Base-by-base conservation (phyloP, 805 yeast species). In the Nakazawaea pomicola region DNA sequence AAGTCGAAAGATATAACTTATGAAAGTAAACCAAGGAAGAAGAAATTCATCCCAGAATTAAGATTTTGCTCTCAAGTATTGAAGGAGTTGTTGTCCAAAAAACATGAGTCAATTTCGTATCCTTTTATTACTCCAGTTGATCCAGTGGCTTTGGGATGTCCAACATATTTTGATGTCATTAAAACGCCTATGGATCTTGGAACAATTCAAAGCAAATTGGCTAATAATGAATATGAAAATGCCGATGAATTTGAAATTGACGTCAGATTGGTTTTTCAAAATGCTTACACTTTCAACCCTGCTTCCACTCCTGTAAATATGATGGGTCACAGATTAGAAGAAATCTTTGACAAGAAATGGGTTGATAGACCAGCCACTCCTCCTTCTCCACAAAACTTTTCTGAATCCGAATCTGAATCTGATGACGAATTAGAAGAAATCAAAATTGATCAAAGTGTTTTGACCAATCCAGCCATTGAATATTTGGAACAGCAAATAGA, bases 71-170 rank as follows among this genome's bases (percentile, higher is more conserved):
- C 78, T 50, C 84, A 77, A 57, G 78, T 90, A 3, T 62, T 93
- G 42, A 86, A 84, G 57, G 99, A 93, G 54, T 68, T 93, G 56
- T 70, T 68, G 44, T 77, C 85, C 14, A 91, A 91, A 62, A 90
- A 88, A 64, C 83, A 88, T 60, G 87, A 83, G 53, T 72, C 80
- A 33, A 82, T 84, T 56, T 81, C 91, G 49, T 93, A 82, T 64
- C 97, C 99, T 23, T 93, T 93, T 54, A 62, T 91, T 55, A 83
- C 76, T 45, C 98, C 99, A 1, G 99, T 93, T 31, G 98, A 93
- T 61, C 93, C 96, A 0, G 89, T 90, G 24, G 95, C 96, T 12
- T 73, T 91, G 55, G 88, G 87, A 54, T 82, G 95, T 50, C 99
- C 99, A 21, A 78, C 89, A 33, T 93, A 93, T 61, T 76, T 76